Conservation (phyloP, 2,329 filamentous ascomycete species). For the Cadophora malorum region DNA sequence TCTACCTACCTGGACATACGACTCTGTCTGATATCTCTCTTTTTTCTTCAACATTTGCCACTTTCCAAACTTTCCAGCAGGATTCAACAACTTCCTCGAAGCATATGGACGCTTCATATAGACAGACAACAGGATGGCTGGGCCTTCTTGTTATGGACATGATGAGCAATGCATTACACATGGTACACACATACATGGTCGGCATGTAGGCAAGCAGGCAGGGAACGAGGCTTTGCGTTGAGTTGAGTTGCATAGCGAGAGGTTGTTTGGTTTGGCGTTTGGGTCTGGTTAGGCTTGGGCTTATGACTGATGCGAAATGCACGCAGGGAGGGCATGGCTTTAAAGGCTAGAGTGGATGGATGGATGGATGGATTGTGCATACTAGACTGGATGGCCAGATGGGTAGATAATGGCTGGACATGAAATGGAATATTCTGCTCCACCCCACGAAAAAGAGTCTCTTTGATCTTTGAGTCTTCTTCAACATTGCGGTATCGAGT, state of each 20-base stretch:
- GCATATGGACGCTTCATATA: neutral
- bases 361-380: conserved; percentile 10
- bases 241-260: conserved; percentile 8
- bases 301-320: neutral
- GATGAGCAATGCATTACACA: too few species aligned
- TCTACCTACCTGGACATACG: neutral
- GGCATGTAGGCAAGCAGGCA: neutral
- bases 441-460: too few species aligned
- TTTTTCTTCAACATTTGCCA: neutral
- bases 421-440: too few species aligned
- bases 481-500: too few species aligned
- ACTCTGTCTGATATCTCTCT: neutral
- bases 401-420: neutral
- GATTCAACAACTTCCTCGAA: neutral
- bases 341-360: neutral
- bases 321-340: too few species aligned
- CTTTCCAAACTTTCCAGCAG: neutral
- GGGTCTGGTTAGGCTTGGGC: neutral
- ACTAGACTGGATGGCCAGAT: conserved; percentile 5
- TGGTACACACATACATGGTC: conserved; percentile 2
- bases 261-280: conserved; percentile 7
- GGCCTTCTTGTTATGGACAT: too few species aligned
- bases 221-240: too few species aligned
- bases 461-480: too few species aligned
- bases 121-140: neutral